Evolutionary conservation across 106 monocot genomes (phyloP).

Genomic region (Triglochin maritima): DNA sequence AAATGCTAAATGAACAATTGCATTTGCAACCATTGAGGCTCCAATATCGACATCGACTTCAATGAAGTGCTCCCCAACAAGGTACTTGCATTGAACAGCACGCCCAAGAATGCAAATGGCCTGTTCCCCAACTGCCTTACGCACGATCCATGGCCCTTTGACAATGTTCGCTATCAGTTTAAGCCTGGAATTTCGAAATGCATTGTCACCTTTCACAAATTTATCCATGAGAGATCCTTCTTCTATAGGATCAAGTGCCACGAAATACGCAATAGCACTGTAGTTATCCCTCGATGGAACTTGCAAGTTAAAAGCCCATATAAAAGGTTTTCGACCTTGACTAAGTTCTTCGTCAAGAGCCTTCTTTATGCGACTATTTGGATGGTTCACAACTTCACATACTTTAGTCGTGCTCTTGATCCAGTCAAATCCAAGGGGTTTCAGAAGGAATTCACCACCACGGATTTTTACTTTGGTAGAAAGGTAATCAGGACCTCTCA

Average conservation of each 20-base stretch:
- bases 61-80: slow-evolving; percentile 44
- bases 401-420: slow-evolving; percentile 62
- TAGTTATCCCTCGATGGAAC: slow-evolving; percentile 75
- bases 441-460: slow-evolving; percentile 58
- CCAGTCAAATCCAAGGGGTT: slow-evolving; percentile 96
- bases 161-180: slow-evolving; percentile 95
- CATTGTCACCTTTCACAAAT: slow-evolving; percentile 80
- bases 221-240: slow-evolving; percentile 69
- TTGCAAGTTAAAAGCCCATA: slow-evolving; percentile 92
- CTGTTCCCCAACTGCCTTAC: slow-evolving; percentile 91
- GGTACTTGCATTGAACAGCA: slow-evolving; percentile 78
- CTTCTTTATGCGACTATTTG: slow-evolving; percentile 60
- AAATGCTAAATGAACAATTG: slow-evolving; percentile 92
- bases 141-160: slow-evolving; percentile 90
- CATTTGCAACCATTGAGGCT: slow-evolving; percentile 79
- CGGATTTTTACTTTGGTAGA: slow-evolving; percentile 66
- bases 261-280: slow-evolving; percentile 75
- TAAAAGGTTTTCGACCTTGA: slow-evolving; percentile 43
- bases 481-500: slow-evolving; percentile 86
- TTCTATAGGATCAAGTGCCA: slow-evolving; percentile 37
- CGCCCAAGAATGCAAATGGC: slow-evolving; percentile 80
- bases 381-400: slow-evolving; percentile 50
- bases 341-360: slow-evolving; percentile 48
- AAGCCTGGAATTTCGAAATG: slow-evolving; percentile 80
- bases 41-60: slow-evolving; percentile 94